These are phyloP conservation scores for Leishmania major DNA, from an alignment of 208 protist genomes.

Conservation along the genomic window DNA sequence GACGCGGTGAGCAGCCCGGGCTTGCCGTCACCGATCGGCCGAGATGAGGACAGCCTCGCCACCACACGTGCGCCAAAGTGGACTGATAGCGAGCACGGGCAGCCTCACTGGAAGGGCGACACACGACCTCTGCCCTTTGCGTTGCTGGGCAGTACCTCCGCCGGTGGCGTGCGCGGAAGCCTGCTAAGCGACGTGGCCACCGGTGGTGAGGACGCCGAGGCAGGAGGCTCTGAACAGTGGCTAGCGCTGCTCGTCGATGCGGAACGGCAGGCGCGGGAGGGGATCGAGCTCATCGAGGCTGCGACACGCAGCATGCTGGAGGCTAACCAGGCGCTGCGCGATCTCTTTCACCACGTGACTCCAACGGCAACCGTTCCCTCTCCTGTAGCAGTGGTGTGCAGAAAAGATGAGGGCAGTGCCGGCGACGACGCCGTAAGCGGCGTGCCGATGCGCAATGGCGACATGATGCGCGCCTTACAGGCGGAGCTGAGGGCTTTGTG, in stretches of 20 bases:
- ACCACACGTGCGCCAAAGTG: conserved; percentile 6
- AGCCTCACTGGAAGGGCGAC: neutral
- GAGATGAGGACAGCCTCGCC: conserved; percentile 13
- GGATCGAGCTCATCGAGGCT: conserved; percentile 17
- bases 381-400: neutral
- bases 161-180: neutral
- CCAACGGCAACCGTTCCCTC: neutral
- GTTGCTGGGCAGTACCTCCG: neutral
- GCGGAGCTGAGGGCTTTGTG: conserved; percentile 21
- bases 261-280: conserved; percentile 12
- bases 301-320: conserved; percentile 23
- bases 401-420: neutral
- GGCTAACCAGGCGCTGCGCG: neutral
- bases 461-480: conserved; percentile 7
- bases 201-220: neutral
- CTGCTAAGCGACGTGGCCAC: neutral
- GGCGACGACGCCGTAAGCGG: neutral
- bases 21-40: conserved; percentile 5
- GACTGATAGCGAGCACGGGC: conserved; percentile 1
- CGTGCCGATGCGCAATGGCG: neutral
- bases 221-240: neutral
- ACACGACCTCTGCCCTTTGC: neutral
- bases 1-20: conserved; percentile 2
- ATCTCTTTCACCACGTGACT: neutral
- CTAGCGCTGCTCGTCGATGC: neutral